Evolutionary conservation across 768 basidiomycete species (phyloP), one percentile per base, ranked within the genome.

Genomic region (Leucocoprinus leucothites): DNA sequence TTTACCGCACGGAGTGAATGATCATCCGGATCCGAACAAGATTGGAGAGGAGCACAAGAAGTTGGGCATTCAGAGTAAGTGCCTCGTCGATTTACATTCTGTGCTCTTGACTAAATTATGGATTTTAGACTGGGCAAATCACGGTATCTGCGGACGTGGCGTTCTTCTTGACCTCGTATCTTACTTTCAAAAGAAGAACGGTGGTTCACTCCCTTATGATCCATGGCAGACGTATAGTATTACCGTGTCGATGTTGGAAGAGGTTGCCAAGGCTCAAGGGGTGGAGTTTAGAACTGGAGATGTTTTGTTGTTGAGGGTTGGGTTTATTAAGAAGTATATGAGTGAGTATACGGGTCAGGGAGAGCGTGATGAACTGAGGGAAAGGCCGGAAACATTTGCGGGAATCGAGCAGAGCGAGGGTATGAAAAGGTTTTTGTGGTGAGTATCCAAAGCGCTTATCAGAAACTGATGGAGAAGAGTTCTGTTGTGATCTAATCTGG

Each of bases 361-460:
- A 25, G 79, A 75, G 45, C 71, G 79, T 53, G 74, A 80, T 31
- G 71, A 63, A 2, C 64, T 86, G 46, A 56, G 65, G 14, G 69
- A 52, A 1, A 73, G 70, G n/a, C 67, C 69, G 1, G 81, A 82
- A 60, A 80, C 74, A 3, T 82, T 85, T 59, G 83, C 86, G 38
- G 85, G 86, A 1, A 81, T 88, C 45, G 84, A 86, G 56, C 84
- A 86, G 64, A 75, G 78, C 21, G 82, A 85, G 16, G 84, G 83
- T 40, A 85, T 86, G 85, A 87, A 86, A 59, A 76, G 79, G 8
- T 87, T 86, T 69, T 66, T 87, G n/a, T 89, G 86, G 85, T 84
- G 62, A 14, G 72, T 64, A 3, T 26, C n/a, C 38, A n/a, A n/a
- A n/a, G n/a, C n/a, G n/a, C n/a, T n/a, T n/a, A n/a, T n/a, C n/a